These are phyloP conservation scores for Climacium dendroides DNA, from an alignment of 225 moss, liverwort and hornwort species.

Conservation along the genomic window DNA sequence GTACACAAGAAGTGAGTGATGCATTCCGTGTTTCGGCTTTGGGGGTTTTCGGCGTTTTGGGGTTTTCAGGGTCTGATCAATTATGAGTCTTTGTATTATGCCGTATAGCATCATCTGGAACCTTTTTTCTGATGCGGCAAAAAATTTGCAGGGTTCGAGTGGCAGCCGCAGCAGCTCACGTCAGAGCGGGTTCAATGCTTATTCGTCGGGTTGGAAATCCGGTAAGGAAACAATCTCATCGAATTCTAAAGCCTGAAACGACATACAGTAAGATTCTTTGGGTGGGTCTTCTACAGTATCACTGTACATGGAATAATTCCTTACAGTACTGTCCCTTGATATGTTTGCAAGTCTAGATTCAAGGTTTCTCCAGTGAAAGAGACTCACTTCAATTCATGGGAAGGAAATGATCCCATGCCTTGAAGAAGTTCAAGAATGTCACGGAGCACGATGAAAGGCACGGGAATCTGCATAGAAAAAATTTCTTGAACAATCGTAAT, in stretches of 20 bases:
- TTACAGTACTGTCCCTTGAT: background rate
- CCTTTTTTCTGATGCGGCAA: background rate
- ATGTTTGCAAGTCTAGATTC: background rate
- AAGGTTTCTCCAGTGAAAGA: background rate
- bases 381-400: background rate
- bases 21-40: background rate
- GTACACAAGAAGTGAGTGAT: slow-evolving; percentile 76
- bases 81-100: background rate
- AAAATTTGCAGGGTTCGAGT: slow-evolving; percentile 25
- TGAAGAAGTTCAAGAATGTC: background rate
- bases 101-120: background rate
- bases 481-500: background rate
- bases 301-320: background rate
- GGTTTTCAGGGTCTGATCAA: background rate
- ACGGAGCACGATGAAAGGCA: background rate
- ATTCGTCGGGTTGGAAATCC: slow-evolving; percentile 28
- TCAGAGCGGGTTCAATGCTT: slow-evolving; percentile 9
- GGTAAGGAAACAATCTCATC: background rate
- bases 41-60: background rate
- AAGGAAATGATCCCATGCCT: background rate
- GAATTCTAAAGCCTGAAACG: background rate
- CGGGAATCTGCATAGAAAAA: background rate
- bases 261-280: too few species aligned
- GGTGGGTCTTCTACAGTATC: background rate
- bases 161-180: slow-evolving; percentile 15